Conservation (phyloP, 2,329 filamentous ascomycete genomes). For the Pseudogymnoascus sp. region DNA sequence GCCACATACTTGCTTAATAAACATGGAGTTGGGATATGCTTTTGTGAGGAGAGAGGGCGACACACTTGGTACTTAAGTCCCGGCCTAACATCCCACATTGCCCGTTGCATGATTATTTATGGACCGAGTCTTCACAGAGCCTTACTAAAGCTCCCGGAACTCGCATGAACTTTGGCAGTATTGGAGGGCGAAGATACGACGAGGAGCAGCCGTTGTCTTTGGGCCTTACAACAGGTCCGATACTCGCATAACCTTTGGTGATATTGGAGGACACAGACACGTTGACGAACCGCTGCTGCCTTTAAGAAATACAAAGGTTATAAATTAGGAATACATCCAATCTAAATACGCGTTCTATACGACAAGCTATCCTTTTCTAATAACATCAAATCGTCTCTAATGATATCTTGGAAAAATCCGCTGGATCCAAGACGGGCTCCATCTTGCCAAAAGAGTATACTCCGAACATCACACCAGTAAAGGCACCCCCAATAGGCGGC, state of each 20-base stretch:
- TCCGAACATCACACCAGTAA: conserved; percentile 18
- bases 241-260: too few species aligned
- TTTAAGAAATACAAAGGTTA: not conserved
- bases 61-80: too few species aligned
- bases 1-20: not conserved
- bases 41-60: not conserved
- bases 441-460: conserved; percentile 18
- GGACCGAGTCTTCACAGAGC: too few species aligned
- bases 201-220: too few species aligned
- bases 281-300: too few species aligned
- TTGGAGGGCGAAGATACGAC: too few species aligned
- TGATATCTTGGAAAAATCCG: conserved; percentile 13
- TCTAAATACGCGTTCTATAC: not conserved
- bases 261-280: too few species aligned
- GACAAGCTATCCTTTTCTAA: not conserved
- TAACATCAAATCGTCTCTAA: not conserved
- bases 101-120: too few species aligned
- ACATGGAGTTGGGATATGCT: not conserved
- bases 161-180: too few species aligned
- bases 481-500: conserved; percentile 17
- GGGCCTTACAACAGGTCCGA: too few species aligned
- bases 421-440: conserved; percentile 16
- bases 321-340: not conserved
- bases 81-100: too few species aligned
- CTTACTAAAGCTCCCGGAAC: too few species aligned